Evolutionary conservation across 495 filamentous ascomycete species (phyloP).

Genomic region (Neurospora tetrasperma): DNA sequence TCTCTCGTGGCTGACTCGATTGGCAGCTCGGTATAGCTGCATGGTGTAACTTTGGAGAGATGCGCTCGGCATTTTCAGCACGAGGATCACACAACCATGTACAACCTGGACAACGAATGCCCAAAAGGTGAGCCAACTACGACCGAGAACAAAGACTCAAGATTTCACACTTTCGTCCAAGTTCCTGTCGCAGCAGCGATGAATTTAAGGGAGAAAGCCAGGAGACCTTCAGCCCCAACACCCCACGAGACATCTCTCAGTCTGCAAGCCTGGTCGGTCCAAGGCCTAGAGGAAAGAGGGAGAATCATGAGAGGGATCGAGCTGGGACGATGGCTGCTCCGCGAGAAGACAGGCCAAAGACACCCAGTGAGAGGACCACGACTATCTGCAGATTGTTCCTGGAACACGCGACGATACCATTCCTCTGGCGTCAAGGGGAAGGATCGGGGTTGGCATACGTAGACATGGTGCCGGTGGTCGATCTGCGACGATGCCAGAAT

Average conservation of each 20-base stretch:
- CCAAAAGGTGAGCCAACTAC: neutral
- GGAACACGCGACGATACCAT: constrained; percentile 45
- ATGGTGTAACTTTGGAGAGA: constrained; percentile 24
- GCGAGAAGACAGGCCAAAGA: constrained; percentile 24
- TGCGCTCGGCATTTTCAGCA: neutral
- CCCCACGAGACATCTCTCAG: constrained; percentile 51
- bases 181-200: constrained; percentile 51
- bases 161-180: neutral
- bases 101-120: constrained; percentile 3
- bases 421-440: constrained; percentile 33
- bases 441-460: constrained; percentile 51
- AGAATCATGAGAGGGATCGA: constrained; percentile 63
- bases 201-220: constrained; percentile 69
- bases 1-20: constrained; percentile 82
- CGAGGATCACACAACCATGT: neutral
- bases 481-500: constrained; percentile 10
- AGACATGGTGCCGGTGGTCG: constrained; percentile 43
- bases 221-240: constrained; percentile 64
- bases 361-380: constrained; percentile 71
- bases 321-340: constrained; percentile 48
- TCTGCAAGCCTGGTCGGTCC: constrained; percentile 29
- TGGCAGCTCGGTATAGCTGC: constrained; percentile 23
- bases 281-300: constrained; percentile 42
- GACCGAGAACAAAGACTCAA: constrained; percentile 16
- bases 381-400: constrained; percentile 48